Evolutionary conservation across 495 filamentous ascomycete species (phyloP).

Genomic region (Aspergillus bertholletiae): DNA sequence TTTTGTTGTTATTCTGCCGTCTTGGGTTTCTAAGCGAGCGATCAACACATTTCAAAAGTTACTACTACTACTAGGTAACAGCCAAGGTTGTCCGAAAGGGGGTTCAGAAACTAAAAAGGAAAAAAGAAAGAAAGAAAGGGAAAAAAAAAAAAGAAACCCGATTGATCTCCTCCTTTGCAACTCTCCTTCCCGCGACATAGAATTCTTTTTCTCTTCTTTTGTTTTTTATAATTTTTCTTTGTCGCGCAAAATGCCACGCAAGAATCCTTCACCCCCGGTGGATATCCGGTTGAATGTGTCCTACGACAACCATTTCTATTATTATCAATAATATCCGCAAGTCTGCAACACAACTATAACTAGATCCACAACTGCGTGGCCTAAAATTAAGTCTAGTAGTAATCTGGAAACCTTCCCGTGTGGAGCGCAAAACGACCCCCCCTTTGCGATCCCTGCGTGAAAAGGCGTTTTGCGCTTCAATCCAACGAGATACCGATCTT

Average conservation of each 20-base stretch:
- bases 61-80: no score
- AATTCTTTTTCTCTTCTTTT: not conserved
- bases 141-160: no score
- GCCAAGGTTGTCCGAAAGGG: no score
- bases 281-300: not conserved
- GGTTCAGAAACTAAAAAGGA: no score
- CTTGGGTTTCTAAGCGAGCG: no score
- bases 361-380: slow-evolving; percentile 27
- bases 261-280: not conserved
- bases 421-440: slow-evolving; percentile 4
- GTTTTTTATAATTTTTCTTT: not conserved
- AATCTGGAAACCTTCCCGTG: not conserved
- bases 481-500: not conserved
- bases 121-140: no score
- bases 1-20: no score
- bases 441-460: slow-evolving; percentile 8
- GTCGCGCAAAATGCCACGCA: not conserved
- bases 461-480: not conserved
- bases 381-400: not conserved
- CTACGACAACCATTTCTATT: slow-evolving; percentile 1
- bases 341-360: slow-evolving; percentile 1
- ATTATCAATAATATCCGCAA: slow-evolving; percentile 2
- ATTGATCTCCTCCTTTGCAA: no score
- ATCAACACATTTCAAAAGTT: no score
- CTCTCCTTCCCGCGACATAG: no score